Conservation (phyloP, 768 basidiomycete species). For the Boletales sp. region DNA sequence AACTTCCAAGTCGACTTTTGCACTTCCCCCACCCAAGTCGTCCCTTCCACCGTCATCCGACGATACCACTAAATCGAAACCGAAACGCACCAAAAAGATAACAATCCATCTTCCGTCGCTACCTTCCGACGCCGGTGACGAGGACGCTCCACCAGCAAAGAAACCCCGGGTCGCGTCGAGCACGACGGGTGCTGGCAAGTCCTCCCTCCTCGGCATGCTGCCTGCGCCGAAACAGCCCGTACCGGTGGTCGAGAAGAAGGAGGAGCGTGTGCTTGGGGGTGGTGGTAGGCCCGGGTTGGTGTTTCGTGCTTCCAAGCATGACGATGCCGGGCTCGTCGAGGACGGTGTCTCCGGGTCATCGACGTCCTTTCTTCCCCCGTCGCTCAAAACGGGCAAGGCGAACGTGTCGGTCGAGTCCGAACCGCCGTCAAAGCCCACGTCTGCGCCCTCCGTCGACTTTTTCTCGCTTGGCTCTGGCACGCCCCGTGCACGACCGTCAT, state of each 20-base stretch:
- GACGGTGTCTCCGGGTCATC: slow-evolving; percentile 23
- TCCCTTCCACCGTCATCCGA: slow-evolving; percentile 14
- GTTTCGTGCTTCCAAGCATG: slow-evolving; percentile 41
- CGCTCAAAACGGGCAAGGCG: slow-evolving; percentile 54
- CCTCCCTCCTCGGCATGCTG: slow-evolving; percentile 67
- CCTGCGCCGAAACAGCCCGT: slow-evolving; percentile 63
- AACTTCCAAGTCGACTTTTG: slow-evolving; percentile 31
- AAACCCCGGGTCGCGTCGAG: slow-evolving; percentile 45
- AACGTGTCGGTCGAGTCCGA: slow-evolving; percentile 54
- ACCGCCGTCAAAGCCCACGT: slow-evolving; percentile 7
- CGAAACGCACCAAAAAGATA: slow-evolving; percentile 42
- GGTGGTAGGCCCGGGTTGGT: slow-evolving; percentile 60
- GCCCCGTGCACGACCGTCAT: slow-evolving; percentile 2
- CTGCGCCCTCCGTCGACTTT: slow-evolving; percentile 52
- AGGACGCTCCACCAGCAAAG: slow-evolving; percentile 55
- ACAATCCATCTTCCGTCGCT: slow-evolving; percentile 36
- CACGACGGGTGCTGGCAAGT: slow-evolving; percentile 50
- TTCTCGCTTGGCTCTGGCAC: slow-evolving; percentile 55
- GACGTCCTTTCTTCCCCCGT: slow-evolving; percentile 55
- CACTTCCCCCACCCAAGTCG: slow-evolving; percentile 35
- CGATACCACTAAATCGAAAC: slow-evolving; percentile 23
- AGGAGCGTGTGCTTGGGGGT: slow-evolving; percentile 61
- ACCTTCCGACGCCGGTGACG: slow-evolving; percentile 39
- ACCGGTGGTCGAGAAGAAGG: slow-evolving; percentile 35
- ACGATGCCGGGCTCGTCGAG: slow-evolving; percentile 13